phyloP scores from a whole-genome alignment of 306 rosid species.

The Glycyrrhiza uralensis region DNA sequence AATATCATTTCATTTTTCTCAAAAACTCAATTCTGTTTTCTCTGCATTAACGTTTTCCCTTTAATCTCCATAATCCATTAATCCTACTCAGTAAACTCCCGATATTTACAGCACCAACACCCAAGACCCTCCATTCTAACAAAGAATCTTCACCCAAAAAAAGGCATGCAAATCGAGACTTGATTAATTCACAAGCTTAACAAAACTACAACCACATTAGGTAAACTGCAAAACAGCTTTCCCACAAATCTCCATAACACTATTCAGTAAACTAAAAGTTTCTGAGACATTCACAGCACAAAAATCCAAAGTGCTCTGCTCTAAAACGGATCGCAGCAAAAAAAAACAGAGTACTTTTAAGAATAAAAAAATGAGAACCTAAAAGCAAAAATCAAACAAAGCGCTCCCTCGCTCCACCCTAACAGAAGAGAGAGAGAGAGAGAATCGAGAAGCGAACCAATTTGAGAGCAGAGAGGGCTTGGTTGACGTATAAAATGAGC shows the following conservation, averaged over 20 bases:
- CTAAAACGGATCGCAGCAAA: background rate
- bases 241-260: constrained; percentile 1
- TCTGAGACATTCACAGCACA: background rate
- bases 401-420: background rate
- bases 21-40: no score
- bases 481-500: constrained; percentile 89
- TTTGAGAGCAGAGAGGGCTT: constrained; percentile 91
- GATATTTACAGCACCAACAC: background rate
- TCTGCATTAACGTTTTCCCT: no score
- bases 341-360: background rate
- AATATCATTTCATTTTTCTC: no score
- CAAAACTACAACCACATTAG: background rate
- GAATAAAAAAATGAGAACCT: background rate
- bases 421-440: background rate
- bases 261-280: background rate
- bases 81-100: constrained; percentile 8
- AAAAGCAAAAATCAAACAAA: background rate
- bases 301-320: background rate
- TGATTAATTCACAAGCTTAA: background rate
- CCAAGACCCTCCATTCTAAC: background rate
- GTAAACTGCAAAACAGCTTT: background rate
- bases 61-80: background rate
- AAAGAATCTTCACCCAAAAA: background rate
- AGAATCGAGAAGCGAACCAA: constrained; percentile 43
- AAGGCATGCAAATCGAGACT: background rate